Evolutionary conservation across 257 asterid genomes (phyloP), one percentile per base, ranked within the genome.

Genomic region (Solanum medicagineum): DNA sequence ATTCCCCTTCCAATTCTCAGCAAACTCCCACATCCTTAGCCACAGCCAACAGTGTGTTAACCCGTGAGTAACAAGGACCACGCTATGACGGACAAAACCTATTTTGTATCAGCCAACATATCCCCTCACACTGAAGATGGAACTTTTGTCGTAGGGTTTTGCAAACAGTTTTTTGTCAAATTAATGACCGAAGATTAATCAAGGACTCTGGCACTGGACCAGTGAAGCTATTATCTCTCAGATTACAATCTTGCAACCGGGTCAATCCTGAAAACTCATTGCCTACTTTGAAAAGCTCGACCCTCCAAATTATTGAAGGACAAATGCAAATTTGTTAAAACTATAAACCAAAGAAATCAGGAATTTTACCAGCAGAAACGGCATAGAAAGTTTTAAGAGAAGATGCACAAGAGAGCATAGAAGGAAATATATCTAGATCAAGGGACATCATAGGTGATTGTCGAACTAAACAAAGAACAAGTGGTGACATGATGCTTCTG

Each of bases 281-380:
- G 15, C 56, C 66, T 26, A 49, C 81, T 5, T 15, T 24, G 55
- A 24, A 26, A 94, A 89, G 22, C 90, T 84, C 0, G 91, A 16
- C 98, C 99, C 87, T 89, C 92, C 8, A 94, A 89, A 81, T 79
- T 26, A 70, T 96, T 96, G 42, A 88, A 92, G 0, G 98, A 40
- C 51, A 94, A 88, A 66, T 49, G 91, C 55, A 96, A 85, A 57
- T 0, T 10, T 10, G 83, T 84, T 86, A 94, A 26, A 81, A 40
- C 94, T 86, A 45, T 93, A 45, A 83, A 94, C 90, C 4, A 63
- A 93, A 90, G 68, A 94, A 83, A 7, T 90, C 93, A 4, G 98
- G 99, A 24, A 95, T 42, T 32, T 88, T 84, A 9, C 98, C 98
- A 44, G 87, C 85, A 2, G 85, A 83, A 13, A 83, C 88, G 7